phyloP scores from a whole-genome alignment of 176 grass and related monocot species.

The Zoysia pacifica region DNA sequence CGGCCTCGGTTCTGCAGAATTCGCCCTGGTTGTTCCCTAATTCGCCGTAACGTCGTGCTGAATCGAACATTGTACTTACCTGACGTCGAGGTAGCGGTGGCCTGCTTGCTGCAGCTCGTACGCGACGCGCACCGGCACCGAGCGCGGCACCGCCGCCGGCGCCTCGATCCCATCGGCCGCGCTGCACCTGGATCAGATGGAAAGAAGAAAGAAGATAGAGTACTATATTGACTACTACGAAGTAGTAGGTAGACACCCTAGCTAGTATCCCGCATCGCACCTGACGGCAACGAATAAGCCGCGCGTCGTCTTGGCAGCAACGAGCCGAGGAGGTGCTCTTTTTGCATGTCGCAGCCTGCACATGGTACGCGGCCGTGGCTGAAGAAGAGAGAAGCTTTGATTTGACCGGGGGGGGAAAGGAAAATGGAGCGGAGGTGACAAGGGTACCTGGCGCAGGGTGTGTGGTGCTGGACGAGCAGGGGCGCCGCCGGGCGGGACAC shows the following conservation, averaged over 20 bases:
- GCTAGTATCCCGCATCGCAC: neutral
- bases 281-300: neutral
- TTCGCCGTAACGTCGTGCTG: no score
- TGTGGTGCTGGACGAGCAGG: no score
- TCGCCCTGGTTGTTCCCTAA: no score
- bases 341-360: neutral
- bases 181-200: conserved; percentile 17
- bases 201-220: neutral
- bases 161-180: neutral
- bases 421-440: neutral
- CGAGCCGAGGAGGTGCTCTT: neutral
- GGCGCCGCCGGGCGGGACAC: no score
- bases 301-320: neutral
- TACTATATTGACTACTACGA: no score
- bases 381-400: no score
- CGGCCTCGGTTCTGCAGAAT: conserved; percentile 54
- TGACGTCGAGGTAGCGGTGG: conserved; percentile 87
- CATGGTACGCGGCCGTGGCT: neutral
- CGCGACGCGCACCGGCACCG: conserved; percentile 84
- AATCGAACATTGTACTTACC: conserved; percentile 30
- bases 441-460: no score
- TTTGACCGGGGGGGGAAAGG: no score
- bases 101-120: conserved; percentile 76
- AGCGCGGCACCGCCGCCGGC: conserved; percentile 46
- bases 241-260: no score